A percentile compares a stretch with the other conserved stretches of the same genome.
Evolutionary conservation across 129 eudicot species (phyloP).

Genomic region (Lactuca saligna): DNA sequence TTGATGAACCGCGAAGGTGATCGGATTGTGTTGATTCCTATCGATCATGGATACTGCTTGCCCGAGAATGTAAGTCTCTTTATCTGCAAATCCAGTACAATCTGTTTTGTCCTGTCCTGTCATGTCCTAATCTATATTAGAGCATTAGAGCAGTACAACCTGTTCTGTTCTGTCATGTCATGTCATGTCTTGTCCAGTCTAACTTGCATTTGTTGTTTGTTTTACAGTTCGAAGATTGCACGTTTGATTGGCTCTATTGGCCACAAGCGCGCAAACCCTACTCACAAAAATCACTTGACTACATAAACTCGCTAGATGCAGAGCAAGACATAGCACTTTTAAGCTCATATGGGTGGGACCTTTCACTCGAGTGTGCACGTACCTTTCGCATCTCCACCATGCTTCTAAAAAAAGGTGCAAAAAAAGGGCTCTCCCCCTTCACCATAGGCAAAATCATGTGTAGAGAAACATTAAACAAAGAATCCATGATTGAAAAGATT

Average conservation of each 20-base stretch:
- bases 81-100: not conserved
- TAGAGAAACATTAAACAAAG: conserved; percentile 57
- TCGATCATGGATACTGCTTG: conserved; percentile 75
- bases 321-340: conserved; percentile 58
- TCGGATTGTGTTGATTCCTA: conserved; percentile 48
- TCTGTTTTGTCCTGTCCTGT: no score
- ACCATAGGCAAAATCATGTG: conserved; percentile 66
- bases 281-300: conserved; percentile 44
- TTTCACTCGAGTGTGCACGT: conserved; percentile 50
- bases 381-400: conserved; percentile 57
- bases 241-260: conserved; percentile 76
- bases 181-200: not conserved
- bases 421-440: conserved; percentile 58
- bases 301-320: conserved; percentile 57
- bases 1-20: conserved; percentile 47
- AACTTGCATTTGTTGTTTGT: not conserved
- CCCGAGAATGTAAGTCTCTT: conserved; percentile 56
- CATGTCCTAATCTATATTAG: not conserved
- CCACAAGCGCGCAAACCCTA: conserved; percentile 66
- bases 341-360: conserved; percentile 55
- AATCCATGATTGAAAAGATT: conserved; percentile 60
- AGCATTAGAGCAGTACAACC: not conserved
- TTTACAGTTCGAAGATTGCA: conserved; percentile 67
- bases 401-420: conserved; percentile 66
- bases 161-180: not conserved